Evolutionary conservation across 2,329 filamentous ascomycete species (phyloP).

Genomic region (Teratosphaeria epicoccoides): DNA sequence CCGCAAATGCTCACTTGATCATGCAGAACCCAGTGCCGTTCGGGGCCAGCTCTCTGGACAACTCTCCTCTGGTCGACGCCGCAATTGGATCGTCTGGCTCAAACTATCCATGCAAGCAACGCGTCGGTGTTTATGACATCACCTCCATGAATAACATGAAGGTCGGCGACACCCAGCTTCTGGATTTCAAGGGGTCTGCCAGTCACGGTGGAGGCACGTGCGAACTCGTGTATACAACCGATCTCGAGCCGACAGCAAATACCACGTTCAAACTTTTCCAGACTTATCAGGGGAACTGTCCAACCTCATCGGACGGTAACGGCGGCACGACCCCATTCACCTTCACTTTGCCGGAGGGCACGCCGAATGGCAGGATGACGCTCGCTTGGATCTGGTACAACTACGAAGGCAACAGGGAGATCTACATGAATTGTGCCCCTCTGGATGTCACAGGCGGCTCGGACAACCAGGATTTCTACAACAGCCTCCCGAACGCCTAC

Average conservation of each 20-base stretch:
- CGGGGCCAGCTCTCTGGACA: slow-evolving; percentile 41
- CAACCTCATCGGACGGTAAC: slow-evolving; percentile 50
- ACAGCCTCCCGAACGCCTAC: slow-evolving; percentile 59
- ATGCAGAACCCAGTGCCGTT: slow-evolving; percentile 62
- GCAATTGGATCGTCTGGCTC: slow-evolving; percentile 19
- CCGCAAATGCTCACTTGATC: slow-evolving; percentile 62
- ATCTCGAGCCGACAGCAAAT: slow-evolving; percentile 54
- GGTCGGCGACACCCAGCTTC: slow-evolving; percentile 49
- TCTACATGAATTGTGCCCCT: slow-evolving; percentile 94
- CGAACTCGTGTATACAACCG: slow-evolving; percentile 72
- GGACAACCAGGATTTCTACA: slow-evolving; percentile 37
- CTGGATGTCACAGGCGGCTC: slow-evolving; percentile 48
- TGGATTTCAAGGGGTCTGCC: slow-evolving; percentile 62
- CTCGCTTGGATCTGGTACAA: slow-evolving; percentile 95
- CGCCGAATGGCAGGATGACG: slow-evolving; percentile 63
- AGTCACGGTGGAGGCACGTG: slow-evolving; percentile 86
- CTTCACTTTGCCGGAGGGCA: slow-evolving; percentile 60
- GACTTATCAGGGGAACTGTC: slow-evolving; percentile 77
- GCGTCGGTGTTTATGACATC: slow-evolving; percentile 35
- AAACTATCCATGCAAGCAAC: slow-evolving; percentile 75
- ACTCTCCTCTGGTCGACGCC: slow-evolving; percentile 54
- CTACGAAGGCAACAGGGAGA: slow-evolving; percentile 75
- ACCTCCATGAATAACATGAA: slow-evolving; percentile 48
- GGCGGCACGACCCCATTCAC: slow-evolving; percentile 46
- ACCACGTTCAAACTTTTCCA: slow-evolving; percentile 81